phyloP scores from a whole-genome alignment of 2,329 filamentous ascomycete genomes.

The Calonectria crousiana region DNA sequence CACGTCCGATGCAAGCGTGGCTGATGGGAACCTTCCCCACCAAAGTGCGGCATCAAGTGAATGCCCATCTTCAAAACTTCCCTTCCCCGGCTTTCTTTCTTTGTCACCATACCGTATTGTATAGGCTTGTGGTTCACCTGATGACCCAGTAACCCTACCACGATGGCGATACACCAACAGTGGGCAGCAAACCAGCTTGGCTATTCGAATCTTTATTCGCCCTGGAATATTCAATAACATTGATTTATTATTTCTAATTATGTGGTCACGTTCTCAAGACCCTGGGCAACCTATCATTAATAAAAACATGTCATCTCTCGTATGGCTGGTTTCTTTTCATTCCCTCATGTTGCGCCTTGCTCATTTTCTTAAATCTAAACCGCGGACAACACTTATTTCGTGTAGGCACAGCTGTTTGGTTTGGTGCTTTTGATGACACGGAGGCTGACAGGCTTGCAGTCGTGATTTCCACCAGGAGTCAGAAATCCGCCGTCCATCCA shows the following conservation, averaged over 20 bases:
- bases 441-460: conserved; percentile 52
- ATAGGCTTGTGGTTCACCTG: no score
- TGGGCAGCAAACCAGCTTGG: background rate
- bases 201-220: background rate
- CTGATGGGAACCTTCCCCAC: background rate
- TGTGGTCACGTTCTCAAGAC: background rate
- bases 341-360: background rate
- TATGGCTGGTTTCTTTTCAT: background rate
- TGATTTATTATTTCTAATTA: background rate
- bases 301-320: background rate
- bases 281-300: background rate
- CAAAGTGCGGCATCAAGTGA: background rate
- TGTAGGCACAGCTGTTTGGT: conserved; percentile 55
- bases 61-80: background rate
- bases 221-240: background rate
- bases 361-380: background rate
- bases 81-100: no score
- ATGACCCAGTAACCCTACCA: no score
- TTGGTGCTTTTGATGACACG: conserved; percentile 44
- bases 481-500: conserved; percentile 49
- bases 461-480: conserved; percentile 52
- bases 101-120: no score
- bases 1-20: background rate
- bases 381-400: background rate
- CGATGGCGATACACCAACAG: no score